These are phyloP conservation scores for Bassia scoparia DNA, from an alignment of 148 eudicot genomes.

Conservation along the genomic window DNA sequence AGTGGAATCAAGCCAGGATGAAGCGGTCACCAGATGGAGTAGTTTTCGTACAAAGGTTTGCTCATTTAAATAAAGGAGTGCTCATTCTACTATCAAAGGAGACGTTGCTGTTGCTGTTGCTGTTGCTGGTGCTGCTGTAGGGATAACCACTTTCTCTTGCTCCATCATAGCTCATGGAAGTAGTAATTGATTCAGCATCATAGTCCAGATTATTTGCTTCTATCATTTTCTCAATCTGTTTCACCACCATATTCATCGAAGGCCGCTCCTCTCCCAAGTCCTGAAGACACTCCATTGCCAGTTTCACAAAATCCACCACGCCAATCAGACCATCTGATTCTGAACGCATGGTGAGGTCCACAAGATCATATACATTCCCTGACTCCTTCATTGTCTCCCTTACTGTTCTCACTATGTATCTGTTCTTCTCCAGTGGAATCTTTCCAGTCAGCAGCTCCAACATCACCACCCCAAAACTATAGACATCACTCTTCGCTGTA, in stretches of 20 bases:
- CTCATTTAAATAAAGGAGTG: constrained; percentile 27
- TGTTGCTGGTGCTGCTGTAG: constrained; percentile 34
- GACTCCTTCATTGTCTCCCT: constrained; percentile 37
- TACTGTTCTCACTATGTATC: constrained; percentile 53
- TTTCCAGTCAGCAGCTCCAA: constrained; percentile 59
- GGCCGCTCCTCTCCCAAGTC: constrained; percentile 53
- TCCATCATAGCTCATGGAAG: constrained; percentile 49
- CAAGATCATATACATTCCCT: constrained; percentile 36
- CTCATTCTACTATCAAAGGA: constrained; percentile 10
- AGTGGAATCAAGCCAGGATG: background rate
- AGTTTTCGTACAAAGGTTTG: background rate
- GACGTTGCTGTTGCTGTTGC: constrained; percentile 1
- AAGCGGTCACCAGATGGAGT: background rate
- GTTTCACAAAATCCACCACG: constrained; percentile 44
- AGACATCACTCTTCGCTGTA: constrained; percentile 63
- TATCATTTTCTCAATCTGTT: constrained; percentile 59
- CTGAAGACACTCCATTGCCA: constrained; percentile 54
- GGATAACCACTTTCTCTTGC: constrained; percentile 36
- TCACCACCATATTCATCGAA: constrained; percentile 56
- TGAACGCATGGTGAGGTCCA: constrained; percentile 39
- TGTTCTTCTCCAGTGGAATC: constrained; percentile 51
- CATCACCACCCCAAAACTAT: constrained; percentile 54
- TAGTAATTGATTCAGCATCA: constrained; percentile 44
- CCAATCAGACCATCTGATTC: constrained; percentile 30
- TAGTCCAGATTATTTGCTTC: constrained; percentile 41